Conservation (phyloP, 2,329 filamentous ascomycete genomes). For the Graphilbum ipis-grandicollis region DNA sequence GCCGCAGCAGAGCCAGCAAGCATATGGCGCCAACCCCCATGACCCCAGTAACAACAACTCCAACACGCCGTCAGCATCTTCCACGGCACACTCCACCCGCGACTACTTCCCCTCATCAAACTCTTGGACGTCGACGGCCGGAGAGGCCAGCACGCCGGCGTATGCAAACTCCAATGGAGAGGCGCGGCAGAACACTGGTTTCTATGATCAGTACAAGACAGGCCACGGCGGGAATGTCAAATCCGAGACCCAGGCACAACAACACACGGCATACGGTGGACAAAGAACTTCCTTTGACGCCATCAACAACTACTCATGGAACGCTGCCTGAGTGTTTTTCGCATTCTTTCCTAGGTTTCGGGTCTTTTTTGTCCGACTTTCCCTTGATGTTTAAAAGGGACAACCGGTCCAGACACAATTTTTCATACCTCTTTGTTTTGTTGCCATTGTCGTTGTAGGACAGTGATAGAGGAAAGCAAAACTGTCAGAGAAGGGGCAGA, state of each 20-base stretch:
- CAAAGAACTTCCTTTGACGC: slow-evolving; percentile 27
- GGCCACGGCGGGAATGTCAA: slow-evolving; percentile 17
- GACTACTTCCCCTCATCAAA: slow-evolving; percentile 36
- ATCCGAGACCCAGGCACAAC: slow-evolving; percentile 19
- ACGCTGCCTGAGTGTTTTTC: slow-evolving; percentile 17
- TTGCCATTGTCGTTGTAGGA: too few relatives aligned
- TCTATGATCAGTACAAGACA: slow-evolving; percentile 30
- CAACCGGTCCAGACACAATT: too few relatives aligned
- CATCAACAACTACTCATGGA: slow-evolving; percentile 42
- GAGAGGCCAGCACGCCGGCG: slow-evolving; percentile 25
- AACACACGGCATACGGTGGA: slow-evolving; percentile 17
- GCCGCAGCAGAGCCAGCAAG: background rate
- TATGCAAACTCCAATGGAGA: slow-evolving; percentile 30
- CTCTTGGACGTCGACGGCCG: slow-evolving; percentile 33
- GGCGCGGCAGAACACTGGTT: slow-evolving; percentile 29
- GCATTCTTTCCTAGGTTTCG: background rate
- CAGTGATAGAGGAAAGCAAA: too few relatives aligned
- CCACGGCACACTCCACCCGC: slow-evolving; percentile 15
- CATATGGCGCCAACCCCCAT: background rate
- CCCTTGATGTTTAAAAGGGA: background rate
- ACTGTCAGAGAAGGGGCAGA: too few relatives aligned
- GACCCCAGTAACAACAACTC: slow-evolving; percentile 3
- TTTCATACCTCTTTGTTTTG: too few relatives aligned
- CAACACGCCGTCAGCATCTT: slow-evolving; percentile 9
- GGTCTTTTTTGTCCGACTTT: background rate